A percentile compares a stretch with the other conserved stretches of the same genome.
Evolutionary conservation across 1,139 yeast species (phyloP).

Genomic region (Taiozyma sp.): DNA sequence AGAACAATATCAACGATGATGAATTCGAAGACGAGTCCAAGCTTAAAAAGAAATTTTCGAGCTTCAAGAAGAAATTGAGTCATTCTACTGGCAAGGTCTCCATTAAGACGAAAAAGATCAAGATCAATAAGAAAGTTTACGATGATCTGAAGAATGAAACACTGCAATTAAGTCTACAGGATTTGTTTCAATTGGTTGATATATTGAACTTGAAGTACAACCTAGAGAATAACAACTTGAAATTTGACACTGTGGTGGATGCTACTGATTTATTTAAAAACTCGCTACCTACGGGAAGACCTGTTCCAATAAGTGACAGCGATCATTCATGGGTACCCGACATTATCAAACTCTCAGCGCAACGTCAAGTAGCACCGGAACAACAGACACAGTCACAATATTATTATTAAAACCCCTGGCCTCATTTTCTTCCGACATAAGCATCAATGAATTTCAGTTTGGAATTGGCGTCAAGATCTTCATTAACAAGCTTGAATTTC

Average conservation of each 20-base stretch:
- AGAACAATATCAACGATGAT: slow-evolving; percentile 1
- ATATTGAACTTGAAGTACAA: slow-evolving; percentile 17
- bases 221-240: slow-evolving; percentile 19
- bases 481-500: slow-evolving; percentile 33
- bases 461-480: slow-evolving; percentile 26
- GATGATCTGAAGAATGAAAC: slow-evolving; percentile 4
- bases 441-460: slow-evolving; percentile 31
- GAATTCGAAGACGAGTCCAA: slow-evolving; percentile 11
- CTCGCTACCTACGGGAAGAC: slow-evolving; percentile 21
- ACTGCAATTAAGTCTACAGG: slow-evolving; percentile 6
- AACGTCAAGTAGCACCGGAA: background rate
- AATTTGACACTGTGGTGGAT: slow-evolving; percentile 13
- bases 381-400: slow-evolving; percentile 5
- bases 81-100: slow-evolving; percentile 1
- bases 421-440: slow-evolving; percentile 13
- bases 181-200: slow-evolving; percentile 14
- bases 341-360: background rate
- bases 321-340: slow-evolving; percentile 15
- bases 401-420: slow-evolving; percentile 5
- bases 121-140: slow-evolving; percentile 8
- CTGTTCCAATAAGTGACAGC: slow-evolving; percentile 15
- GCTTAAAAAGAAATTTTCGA: slow-evolving; percentile 12
- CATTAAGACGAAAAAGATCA: slow-evolving; percentile 7
- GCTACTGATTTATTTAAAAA: slow-evolving; percentile 9
- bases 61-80: slow-evolving; percentile 13